phyloP scores from a whole-genome alignment of 2,329 filamentous ascomycete species.

The Cryphonectria japonica region DNA sequence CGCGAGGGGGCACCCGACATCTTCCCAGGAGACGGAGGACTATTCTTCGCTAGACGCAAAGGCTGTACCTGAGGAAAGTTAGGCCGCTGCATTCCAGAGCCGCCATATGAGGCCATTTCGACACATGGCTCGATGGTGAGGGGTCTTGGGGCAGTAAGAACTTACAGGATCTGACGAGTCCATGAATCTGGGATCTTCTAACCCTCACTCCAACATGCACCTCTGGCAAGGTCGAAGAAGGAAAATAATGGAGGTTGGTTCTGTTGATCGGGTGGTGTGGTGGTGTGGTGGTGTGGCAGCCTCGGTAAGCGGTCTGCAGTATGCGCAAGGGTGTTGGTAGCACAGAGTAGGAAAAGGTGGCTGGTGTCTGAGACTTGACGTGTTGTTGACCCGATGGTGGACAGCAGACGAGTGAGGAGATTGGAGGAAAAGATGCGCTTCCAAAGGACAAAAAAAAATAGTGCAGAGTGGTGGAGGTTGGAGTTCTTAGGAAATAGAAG shows the following conservation, averaged over 20 bases:
- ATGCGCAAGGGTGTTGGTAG: conserved; percentile 19
- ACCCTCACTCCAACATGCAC: conserved; percentile 19
- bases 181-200: conserved; percentile 15
- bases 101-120: neutral
- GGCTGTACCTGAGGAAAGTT: conserved; percentile 65
- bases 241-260: conserved; percentile 17
- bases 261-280: conserved; percentile 18
- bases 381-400: conserved; percentile 1
- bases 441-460: neutral
- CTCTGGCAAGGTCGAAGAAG: neutral
- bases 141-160: neutral
- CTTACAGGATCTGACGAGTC: conserved; percentile 26
- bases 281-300: conserved; percentile 18
- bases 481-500: conserved; percentile 17
- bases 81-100: conserved; percentile 14
- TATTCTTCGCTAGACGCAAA: conserved; percentile 76
- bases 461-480: conserved; percentile 7
- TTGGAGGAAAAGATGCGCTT: conserved; percentile 8
- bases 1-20: conserved; percentile 65
- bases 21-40: conserved; percentile 68
- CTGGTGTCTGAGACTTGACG: conserved; percentile 18
- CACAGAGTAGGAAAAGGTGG: conserved; percentile 26
- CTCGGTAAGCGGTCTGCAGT: conserved; percentile 17
- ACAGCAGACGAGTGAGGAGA: neutral
- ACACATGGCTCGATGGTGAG: neutral